Evolutionary conservation across 116 monocot genomes (phyloP), one percentile per base, ranked within the genome.

Genomic region (Trichopus zeylanicus): DNA sequence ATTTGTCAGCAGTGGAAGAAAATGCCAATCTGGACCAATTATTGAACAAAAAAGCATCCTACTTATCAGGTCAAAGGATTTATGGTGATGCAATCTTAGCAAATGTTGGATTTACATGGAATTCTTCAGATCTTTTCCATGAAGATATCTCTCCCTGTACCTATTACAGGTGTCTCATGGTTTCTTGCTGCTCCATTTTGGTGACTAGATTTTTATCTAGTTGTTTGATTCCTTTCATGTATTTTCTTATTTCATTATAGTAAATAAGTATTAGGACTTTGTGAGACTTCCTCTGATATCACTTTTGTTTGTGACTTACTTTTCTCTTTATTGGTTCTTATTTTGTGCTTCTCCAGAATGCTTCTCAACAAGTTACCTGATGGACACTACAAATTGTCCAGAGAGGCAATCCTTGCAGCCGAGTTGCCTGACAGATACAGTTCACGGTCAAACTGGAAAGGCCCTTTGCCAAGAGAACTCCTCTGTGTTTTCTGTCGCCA

Each of bases 71-170:
- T 27, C 95, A 97, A 75, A 72, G 53, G 48, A 82, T 97, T n/a
- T 81, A 72, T 70, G 95, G 95, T 34, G 70, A 97, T 79, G 87
- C 95, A 16, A 64, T 97, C 52, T 59, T 97, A 65, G 95, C 83
- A 51, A 74, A 76, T 70, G 34, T 97, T 63, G 91, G 90, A 51
- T 97, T 84, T 32, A 73, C 73, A 37, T 75, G 95, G 91, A 97
- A 69, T 32, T 81, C 82, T 56, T 60, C 75, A n/a, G 54, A 71
- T 23, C 77, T 97, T 55, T 84, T 73, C 35, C 69, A 54, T 73
- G 81, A 90, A 64, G 79, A 97, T 63, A 68, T 97, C 25, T 66
- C 71, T 49, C 42, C 84, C 47, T 76, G 74, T 55, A 61, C 79
- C 9, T 97, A 90, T 76, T 87, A 97, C 79, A 86, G 87, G 90